These are phyloP conservation scores for Suillus bovinus DNA, from an alignment of 768 basidiomycete genomes.

Conservation along the genomic window DNA sequence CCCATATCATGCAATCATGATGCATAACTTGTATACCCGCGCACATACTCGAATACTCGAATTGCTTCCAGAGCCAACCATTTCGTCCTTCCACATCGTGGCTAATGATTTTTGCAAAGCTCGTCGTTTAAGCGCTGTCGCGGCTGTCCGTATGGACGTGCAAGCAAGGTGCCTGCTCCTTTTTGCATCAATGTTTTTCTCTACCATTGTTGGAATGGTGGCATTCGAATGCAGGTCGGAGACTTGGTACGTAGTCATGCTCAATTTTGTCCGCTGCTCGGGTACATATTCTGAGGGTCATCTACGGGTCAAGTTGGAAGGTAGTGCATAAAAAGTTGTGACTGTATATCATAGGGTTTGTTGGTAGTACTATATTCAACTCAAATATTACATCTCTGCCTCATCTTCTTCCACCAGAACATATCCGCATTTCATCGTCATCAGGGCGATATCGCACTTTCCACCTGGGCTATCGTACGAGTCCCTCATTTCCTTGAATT, in stretches of 20 bases:
- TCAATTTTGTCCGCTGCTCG: conserved; percentile 52
- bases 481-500: not conserved
- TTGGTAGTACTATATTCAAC: not conserved
- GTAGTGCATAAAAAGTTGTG: conserved; percentile 24
- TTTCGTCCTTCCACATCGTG: not conserved
- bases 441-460: not conserved
- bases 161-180: not conserved
- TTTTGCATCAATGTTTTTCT: not conserved
- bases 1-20: not conserved
- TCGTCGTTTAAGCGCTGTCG: not conserved
- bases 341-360: not conserved
- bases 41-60: not conserved
- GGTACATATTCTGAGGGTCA: conserved; percentile 83
- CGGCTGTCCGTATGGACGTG: not conserved
- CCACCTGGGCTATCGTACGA: not conserved
- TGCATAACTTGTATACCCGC: not conserved
- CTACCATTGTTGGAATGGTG: not conserved
- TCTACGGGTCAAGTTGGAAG: conserved; percentile 82
- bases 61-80: not conserved
- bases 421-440: not conserved
- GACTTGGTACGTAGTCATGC: not conserved
- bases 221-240: not conserved
- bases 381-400: not conserved
- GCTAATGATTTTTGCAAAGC: not conserved
- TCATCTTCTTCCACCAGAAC: not conserved